phyloP scores from a whole-genome alignment of 257 asterid species.

The Forsythia suspensa region DNA sequence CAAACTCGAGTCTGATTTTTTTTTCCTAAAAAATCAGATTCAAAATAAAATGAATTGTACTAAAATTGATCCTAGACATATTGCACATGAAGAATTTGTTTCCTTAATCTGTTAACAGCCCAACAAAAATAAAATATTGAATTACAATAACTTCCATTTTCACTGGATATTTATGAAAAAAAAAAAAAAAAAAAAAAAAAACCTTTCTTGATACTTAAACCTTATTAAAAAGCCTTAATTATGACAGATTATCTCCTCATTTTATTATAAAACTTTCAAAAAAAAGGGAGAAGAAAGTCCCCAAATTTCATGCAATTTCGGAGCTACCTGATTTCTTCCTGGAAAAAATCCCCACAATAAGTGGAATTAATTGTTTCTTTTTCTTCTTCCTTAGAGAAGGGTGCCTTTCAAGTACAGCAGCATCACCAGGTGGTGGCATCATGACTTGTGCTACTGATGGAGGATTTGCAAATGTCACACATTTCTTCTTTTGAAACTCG shows the following conservation, averaged over 20 bases:
- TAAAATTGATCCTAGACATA: neutral
- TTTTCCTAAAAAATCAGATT: too few species aligned
- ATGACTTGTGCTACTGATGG: constrained; percentile 30
- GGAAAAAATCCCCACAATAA: constrained; percentile 31
- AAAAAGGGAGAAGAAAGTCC: neutral
- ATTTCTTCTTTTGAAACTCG: constrained; percentile 48
- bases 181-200: too few species aligned
- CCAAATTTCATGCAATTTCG: constrained; percentile 8
- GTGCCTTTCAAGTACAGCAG: constrained; percentile 47
- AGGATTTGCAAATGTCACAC: constrained; percentile 47
- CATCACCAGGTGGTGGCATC: constrained; percentile 23
- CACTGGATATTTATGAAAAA: neutral
- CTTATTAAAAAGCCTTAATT: neutral
- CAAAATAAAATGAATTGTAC: too few species aligned
- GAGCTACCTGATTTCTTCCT: constrained; percentile 26
- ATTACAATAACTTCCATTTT: neutral
- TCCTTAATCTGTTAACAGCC: neutral
- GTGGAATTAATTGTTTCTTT: constrained; percentile 38
- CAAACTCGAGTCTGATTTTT: too few species aligned
- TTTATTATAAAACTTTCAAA: neutral
- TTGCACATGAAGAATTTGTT: neutral
- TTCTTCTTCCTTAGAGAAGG: constrained; percentile 56
- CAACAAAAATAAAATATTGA: neutral
- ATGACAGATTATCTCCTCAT: neutral
- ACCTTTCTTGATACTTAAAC: neutral